phyloP scores from a whole-genome alignment of 2,329 filamentous ascomycete species.

The Ceratocystis alfenasii region DNA sequence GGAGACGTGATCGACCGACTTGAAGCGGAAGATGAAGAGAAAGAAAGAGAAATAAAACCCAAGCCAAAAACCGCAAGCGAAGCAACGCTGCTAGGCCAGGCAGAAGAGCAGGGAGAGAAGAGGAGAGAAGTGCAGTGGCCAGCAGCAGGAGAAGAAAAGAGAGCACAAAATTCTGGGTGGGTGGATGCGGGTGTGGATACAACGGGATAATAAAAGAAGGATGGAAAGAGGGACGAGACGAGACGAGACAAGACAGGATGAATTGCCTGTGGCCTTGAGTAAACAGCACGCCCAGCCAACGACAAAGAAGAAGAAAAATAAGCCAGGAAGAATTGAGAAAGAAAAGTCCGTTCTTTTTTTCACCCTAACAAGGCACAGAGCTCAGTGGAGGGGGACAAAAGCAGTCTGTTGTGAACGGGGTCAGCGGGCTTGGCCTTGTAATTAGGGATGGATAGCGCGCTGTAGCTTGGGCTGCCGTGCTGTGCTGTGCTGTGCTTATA shows the following conservation, averaged over 20 bases:
- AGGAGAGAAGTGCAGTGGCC: neutral
- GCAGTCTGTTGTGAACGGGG: neutral
- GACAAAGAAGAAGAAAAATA: neutral
- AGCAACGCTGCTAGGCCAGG: neutral
- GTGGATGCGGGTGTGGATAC: slow-evolving; percentile 6
- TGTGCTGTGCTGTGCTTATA: no score
- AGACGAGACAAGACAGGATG: neutral
- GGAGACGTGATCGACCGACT: slow-evolving; percentile 5
- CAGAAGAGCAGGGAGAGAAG: neutral
- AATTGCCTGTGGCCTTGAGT: neutral
- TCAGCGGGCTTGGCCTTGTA: no score
- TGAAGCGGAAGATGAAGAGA: slow-evolving; percentile 12
- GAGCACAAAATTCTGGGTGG: slow-evolving; percentile 5
- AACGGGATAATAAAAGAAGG: slow-evolving; percentile 1
- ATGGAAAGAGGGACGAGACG: neutral
- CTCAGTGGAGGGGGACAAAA: neutral
- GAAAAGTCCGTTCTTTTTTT: neutral
- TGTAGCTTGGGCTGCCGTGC: no score
- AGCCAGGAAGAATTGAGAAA: slow-evolving; percentile 1
- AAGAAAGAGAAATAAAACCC: slow-evolving; percentile 1
- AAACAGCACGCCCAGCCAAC: neutral
- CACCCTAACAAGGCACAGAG: neutral
- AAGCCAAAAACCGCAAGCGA: slow-evolving; percentile 1
- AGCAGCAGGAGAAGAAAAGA: neutral
- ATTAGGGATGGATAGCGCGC: no score